phyloP scores from a whole-genome alignment of 192 early-diverging fungal genomes.

The Powellomyces hirtus region DNA sequence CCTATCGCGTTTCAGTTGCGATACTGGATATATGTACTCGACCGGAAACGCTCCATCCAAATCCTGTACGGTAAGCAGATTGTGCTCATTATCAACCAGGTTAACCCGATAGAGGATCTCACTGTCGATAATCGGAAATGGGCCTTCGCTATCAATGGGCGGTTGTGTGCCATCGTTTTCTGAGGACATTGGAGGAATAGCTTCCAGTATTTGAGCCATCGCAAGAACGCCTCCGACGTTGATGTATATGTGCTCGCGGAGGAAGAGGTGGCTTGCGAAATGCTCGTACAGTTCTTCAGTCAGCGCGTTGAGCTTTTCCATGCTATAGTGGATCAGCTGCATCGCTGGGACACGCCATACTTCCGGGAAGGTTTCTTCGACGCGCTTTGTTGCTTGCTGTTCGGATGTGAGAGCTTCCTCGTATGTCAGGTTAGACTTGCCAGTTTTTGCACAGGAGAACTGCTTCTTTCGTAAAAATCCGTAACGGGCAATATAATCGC shows the following conservation, averaged over 20 bases:
- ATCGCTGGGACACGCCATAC: slow-evolving; percentile 62
- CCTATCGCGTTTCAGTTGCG: slow-evolving; percentile 52
- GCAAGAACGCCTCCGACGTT: slow-evolving; percentile 13
- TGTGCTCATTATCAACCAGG: slow-evolving; percentile 51
- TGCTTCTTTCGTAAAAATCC: slow-evolving; percentile 65
- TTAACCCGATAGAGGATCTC: slow-evolving; percentile 34
- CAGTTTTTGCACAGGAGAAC: slow-evolving; percentile 79
- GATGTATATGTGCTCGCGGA: slow-evolving; percentile 52
- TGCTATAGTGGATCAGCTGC: slow-evolving; percentile 72
- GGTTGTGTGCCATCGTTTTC: not conserved
- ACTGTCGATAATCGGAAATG: not conserved
- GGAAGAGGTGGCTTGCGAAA: slow-evolving; percentile 53
- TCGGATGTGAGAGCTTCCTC: slow-evolving; percentile 79
- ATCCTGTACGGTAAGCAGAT: slow-evolving; percentile 25
- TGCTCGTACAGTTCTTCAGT: slow-evolving; percentile 61
- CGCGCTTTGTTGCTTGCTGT: slow-evolving; percentile 55
- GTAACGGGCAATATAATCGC: slow-evolving; percentile 67
- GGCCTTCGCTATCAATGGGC: not conserved
- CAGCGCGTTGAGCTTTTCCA: slow-evolving; percentile 52
- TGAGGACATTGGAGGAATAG: not conserved
- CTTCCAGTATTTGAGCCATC: slow-evolving; percentile 16
- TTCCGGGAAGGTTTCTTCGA: slow-evolving; percentile 66
- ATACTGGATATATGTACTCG: slow-evolving; percentile 23
- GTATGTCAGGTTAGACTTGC: slow-evolving; percentile 73
- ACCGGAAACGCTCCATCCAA: slow-evolving; percentile 36